phyloP scores from a whole-genome alignment of 2,329 filamentous ascomycete genomes.

The Fusarium caatingaense region DNA sequence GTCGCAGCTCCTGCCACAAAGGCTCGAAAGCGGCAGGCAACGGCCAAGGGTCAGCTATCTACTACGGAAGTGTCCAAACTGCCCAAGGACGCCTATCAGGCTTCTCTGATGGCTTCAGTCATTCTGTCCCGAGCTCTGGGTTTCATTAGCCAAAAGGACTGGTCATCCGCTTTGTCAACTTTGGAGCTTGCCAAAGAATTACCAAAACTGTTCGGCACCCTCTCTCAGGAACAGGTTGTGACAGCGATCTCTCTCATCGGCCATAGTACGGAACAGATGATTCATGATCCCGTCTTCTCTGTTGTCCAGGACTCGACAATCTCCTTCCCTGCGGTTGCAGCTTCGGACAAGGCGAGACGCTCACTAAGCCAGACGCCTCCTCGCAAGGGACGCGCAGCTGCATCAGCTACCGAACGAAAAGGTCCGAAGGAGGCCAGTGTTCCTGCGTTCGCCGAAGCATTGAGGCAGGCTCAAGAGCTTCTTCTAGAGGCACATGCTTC shows the following conservation, averaged over 20 bases:
- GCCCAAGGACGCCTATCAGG: conserved; percentile 52
- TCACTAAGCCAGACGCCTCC: conserved; percentile 53
- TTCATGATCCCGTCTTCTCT: conserved; percentile 84
- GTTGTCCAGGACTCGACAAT: conserved; percentile 93
- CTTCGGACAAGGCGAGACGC: conserved; percentile 54
- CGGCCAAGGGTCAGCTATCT: conserved; percentile 44
- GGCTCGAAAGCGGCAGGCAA: conserved; percentile 37
- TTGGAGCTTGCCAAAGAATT: conserved; percentile 63
- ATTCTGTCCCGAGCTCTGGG: conserved; percentile 56
- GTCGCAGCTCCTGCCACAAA: conserved; percentile 26
- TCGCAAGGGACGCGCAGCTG: conserved; percentile 45
- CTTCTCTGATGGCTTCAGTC: conserved; percentile 52
- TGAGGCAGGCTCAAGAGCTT: conserved; percentile 74
- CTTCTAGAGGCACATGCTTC: conserved; percentile 72
- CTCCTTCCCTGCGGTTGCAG: conserved; percentile 78
- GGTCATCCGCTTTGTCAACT: conserved; percentile 66
- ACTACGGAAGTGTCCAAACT: conserved; percentile 30
- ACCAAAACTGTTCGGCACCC: conserved; percentile 54
- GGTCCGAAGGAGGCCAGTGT: conserved; percentile 47
- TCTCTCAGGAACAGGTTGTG: conserved; percentile 66
- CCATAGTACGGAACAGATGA: conserved; percentile 77
- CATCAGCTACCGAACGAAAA: conserved; percentile 38
- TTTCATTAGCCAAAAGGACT: conserved; percentile 64
- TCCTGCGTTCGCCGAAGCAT: conserved; percentile 65
- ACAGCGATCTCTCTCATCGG: conserved; percentile 76